phyloP scores from a whole-genome alignment of 768 basidiomycete genomes.

The Cystobasidium tubakii region DNA sequence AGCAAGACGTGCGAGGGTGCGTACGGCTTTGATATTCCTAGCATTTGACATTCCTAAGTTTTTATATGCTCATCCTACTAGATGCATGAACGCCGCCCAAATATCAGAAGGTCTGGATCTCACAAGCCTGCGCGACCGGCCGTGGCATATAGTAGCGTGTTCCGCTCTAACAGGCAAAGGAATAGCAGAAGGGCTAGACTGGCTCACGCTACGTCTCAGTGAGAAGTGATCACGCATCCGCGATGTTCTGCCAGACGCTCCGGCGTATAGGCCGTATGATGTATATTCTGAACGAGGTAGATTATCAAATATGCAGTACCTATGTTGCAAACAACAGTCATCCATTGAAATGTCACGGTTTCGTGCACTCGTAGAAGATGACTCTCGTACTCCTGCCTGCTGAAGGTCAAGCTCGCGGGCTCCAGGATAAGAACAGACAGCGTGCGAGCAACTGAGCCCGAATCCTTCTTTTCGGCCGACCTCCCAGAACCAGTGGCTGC shows the following conservation, averaged over 20 bases:
- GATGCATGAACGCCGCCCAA: conserved; percentile 47
- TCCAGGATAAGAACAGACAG: background rate
- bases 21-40: background rate
- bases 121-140: conserved; percentile 48
- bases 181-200: conserved; percentile 21
- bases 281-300: background rate
- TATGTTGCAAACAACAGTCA: background rate
- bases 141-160: conserved; percentile 35
- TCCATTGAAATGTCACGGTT: too few relatives aligned
- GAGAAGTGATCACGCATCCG: background rate
- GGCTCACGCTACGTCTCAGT: conserved; percentile 22
- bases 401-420: background rate
- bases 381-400: background rate
- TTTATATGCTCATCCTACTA: background rate
- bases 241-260: background rate
- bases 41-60: background rate
- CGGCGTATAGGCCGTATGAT: background rate
- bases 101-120: conserved; percentile 49
- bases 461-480: background rate
- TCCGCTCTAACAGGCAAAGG: conserved; percentile 30
- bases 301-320: background rate
- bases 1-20: conserved; percentile 48
- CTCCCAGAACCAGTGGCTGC: background rate
- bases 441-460: background rate
- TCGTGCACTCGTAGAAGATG: background rate